phyloP scores from a whole-genome alignment of 805 yeast species.

The Sugiyamaella marilandica region DNA sequence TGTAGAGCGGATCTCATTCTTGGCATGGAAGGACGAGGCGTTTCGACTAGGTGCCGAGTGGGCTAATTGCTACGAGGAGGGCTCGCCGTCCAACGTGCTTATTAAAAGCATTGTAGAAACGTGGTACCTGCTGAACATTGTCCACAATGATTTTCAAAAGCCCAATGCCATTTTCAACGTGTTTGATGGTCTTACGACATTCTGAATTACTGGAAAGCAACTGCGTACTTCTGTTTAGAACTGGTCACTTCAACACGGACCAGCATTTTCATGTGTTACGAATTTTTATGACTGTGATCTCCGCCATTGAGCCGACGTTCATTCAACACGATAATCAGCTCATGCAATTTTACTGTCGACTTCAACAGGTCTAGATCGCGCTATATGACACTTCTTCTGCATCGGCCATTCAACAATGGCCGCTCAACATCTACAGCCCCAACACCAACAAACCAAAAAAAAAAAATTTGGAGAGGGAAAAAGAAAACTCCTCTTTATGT shows the following conservation, averaged over 20 bases:
- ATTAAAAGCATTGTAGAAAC: slow-evolving; percentile 47
- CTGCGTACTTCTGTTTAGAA: neutral
- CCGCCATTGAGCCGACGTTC: slow-evolving; percentile 1
- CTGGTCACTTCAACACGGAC: neutral
- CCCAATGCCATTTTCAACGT: slow-evolving; percentile 27
- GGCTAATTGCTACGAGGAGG: slow-evolving; percentile 39
- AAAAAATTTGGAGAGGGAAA: too few species aligned
- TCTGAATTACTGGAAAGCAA: neutral
- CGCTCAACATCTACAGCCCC: neutral
- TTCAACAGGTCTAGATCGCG: slow-evolving; percentile 3
- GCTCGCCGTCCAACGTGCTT: slow-evolving; percentile 36
- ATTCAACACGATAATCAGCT: neutral
- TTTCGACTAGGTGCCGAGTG: slow-evolving; percentile 79
- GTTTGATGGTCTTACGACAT: slow-evolving; percentile 2
- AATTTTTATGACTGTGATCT: slow-evolving; percentile 1
- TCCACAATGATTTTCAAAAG: slow-evolving; percentile 69
- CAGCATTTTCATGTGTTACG: neutral
- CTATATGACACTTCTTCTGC: neutral
- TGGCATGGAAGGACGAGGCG: slow-evolving; percentile 97
- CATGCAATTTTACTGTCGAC: neutral
- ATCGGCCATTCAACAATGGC: slow-evolving; percentile 4
- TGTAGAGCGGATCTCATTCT: slow-evolving; percentile 83
- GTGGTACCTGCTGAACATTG: slow-evolving; percentile 78
- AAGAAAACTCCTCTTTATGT: too few species aligned
- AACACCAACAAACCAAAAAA: neutral